Evolutionary conservation across 2,329 filamentous ascomycete genomes (phyloP).

Genomic region (Pyrenophora seminiperda): DNA sequence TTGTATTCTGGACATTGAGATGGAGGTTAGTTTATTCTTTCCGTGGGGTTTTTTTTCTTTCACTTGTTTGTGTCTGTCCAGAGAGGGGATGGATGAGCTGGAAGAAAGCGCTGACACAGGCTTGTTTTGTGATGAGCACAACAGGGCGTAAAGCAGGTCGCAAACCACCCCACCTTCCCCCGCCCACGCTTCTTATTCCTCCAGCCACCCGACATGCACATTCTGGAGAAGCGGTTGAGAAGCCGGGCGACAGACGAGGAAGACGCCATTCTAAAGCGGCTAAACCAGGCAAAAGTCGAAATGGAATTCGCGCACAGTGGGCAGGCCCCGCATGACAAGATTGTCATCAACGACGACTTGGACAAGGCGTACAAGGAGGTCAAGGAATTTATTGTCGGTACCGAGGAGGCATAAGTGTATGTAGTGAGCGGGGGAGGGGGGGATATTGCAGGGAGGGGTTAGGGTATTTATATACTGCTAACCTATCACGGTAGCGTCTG

Average conservation of each 20-base stretch:
- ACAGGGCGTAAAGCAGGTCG: conserved; percentile 89
- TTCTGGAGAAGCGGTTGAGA: conserved; percentile 67
- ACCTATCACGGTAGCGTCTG: too few relatives aligned
- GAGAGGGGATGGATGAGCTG: too few relatives aligned
- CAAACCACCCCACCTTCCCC: conserved; percentile 68
- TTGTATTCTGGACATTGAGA: conserved; percentile 93
- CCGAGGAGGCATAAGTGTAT: conserved; percentile 33
- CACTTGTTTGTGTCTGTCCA: too few relatives aligned
- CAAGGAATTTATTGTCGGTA: conserved; percentile 57
- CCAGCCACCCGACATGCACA: conserved; percentile 74
- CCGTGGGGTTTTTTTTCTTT: too few relatives aligned
- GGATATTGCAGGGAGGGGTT: too few relatives aligned
- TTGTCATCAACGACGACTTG: conserved; percentile 59
- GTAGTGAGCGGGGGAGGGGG: too few relatives aligned
- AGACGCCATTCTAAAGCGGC: conserved; percentile 54
- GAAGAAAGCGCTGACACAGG: too few relatives aligned
- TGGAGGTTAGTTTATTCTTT: conserved; percentile 82
- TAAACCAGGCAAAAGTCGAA: conserved; percentile 55
- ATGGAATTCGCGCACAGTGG: conserved; percentile 49
- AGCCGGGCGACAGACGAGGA: conserved; percentile 53
- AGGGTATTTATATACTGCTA: too few relatives aligned
- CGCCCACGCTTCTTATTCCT: conserved; percentile 81
- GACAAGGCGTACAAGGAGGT: conserved; percentile 57
- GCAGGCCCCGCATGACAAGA: conserved; percentile 57
- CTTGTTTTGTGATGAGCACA: not conserved